Evolutionary conservation across 2,329 filamentous ascomycete genomes (phyloP).

Genomic region (Lomentospora prolificans): DNA sequence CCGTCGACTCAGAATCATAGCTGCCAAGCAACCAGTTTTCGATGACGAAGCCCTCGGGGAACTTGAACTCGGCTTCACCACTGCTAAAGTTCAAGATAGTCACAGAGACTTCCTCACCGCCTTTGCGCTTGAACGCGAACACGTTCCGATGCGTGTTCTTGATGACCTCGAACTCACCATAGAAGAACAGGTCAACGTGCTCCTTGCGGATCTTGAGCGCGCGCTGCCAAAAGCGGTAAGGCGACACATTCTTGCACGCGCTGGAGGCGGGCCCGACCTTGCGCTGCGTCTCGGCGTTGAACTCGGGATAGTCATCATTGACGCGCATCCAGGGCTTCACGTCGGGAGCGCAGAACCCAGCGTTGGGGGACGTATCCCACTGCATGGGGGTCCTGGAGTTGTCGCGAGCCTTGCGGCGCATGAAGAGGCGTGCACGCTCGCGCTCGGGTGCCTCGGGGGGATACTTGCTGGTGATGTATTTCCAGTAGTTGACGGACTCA

Average conservation of each 20-base stretch:
- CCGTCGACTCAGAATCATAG: constrained; percentile 4
- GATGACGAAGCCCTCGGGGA: not conserved
- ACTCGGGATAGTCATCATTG: constrained; percentile 49
- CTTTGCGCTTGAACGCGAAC: not conserved
- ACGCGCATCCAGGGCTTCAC: constrained; percentile 58
- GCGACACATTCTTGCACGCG: constrained; percentile 22
- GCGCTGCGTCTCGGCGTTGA: constrained; percentile 52
- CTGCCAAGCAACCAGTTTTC: constrained; percentile 3
- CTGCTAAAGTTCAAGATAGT: constrained; percentile 8
- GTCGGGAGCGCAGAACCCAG: constrained; percentile 49
- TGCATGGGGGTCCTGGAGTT: constrained; percentile 65
- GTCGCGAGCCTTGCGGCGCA: constrained; percentile 47
- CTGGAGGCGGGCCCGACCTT: constrained; percentile 4
- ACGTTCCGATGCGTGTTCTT: constrained; percentile 1
- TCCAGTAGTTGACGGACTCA: constrained; percentile 43
- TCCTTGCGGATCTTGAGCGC: constrained; percentile 52
- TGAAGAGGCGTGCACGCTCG: constrained; percentile 35
- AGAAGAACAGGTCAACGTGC: constrained; percentile 54
- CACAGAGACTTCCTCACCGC: not conserved
- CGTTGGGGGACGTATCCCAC: constrained; percentile 52
- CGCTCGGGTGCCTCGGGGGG: constrained; percentile 25
- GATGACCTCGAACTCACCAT: constrained; percentile 37
- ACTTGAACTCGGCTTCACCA: constrained; percentile 1
- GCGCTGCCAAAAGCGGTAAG: constrained; percentile 51
- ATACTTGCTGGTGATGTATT: constrained; percentile 27